Evolutionary conservation across 164 flowering plant genomes (phyloP), one percentile per base, ranked within the genome.

Genomic region (Umbellularia californica): DNA sequence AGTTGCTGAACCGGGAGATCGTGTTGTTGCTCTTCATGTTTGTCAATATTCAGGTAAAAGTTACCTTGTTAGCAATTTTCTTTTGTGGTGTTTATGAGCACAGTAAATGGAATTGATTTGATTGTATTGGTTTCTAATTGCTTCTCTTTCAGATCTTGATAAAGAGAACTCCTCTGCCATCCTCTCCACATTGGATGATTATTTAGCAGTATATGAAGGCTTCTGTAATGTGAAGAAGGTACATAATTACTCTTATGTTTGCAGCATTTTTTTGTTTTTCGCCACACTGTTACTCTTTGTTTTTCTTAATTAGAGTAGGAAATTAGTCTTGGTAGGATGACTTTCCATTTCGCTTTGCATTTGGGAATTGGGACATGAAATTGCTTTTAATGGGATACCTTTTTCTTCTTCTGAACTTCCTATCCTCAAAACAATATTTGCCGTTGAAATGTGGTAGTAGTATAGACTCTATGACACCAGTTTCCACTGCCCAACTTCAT

Each of bases 1-100:
- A 83, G 90, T 93, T 71, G 97, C 97, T 14, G 87, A 87, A 68
- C 87, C 94, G 22, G 94, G 92, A 28, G 97, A 92, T 71, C 78
- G 76, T 35, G 93, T 95, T 0, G 58, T 89, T 68, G 95, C 90
- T 35, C 58, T 90, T 73, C 89, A 89, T 85, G 90, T 89, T 82
- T 85, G 82, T 82, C 70, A 80, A 79, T 76, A 76, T 84, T 78
- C 86, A 1, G 88, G 89, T 89, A 78, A 50, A 22, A 68, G 1
- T 55, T 5, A 28, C 25, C 19, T 52, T 28, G 41, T 33, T 22
- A 6, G 30, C 41, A 15, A 23, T 25, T 55, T 27, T 66, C 51
- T 52, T 24, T 41, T 30, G 65, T 17, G 35, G 52, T 3, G 23
- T 13, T 60, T 52, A 28, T 24, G 41, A 41, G 24, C 24, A 41